Evolutionary conservation across 2,329 filamentous ascomycete species (phyloP).

Genomic region (Fusarium robinianum): DNA sequence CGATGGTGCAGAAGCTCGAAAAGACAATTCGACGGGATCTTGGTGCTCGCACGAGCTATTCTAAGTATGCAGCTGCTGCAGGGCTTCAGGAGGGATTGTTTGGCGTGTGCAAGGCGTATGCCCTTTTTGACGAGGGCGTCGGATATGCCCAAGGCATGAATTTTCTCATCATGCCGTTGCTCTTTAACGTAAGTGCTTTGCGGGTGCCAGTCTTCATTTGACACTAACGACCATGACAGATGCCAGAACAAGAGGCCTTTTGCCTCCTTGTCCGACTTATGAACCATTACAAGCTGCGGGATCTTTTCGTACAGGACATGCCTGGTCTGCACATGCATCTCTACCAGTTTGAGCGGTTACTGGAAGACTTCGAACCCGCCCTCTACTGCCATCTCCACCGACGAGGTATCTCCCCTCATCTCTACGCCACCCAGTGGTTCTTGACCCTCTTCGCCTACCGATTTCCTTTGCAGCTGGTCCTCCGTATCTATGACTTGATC

Average conservation of each 20-base stretch:
- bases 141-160: conserved; percentile 99
- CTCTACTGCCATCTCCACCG: conserved; percentile 93
- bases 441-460: conserved; percentile 97
- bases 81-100: conserved; percentile 93
- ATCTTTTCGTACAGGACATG: conserved; percentile 96
- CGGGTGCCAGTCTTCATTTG: no score
- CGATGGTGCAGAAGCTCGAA: conserved; percentile 78
- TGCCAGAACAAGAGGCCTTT: conserved; percentile 97
- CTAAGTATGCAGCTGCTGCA: conserved; percentile 89
- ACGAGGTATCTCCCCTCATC: conserved; percentile 82
- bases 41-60: conserved; percentile 91
- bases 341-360: conserved; percentile 90
- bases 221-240: conserved; percentile 52
- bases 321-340: conserved; percentile 90
- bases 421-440: conserved; percentile 99
- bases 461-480: conserved; percentile 92
- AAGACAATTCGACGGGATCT: conserved; percentile 90
- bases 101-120: conserved; percentile 96
- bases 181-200: conserved; percentile 77
- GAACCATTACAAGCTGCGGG: conserved; percentile 93
- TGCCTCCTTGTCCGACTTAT: conserved; percentile 90
- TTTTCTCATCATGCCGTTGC: conserved; percentile 92
- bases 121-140: conserved; percentile 89
- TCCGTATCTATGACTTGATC: conserved; percentile 95
- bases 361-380: conserved; percentile 93